phyloP scores from a whole-genome alignment of 2,329 filamentous ascomycete species.

The Purpureocillium takamizusanense region DNA sequence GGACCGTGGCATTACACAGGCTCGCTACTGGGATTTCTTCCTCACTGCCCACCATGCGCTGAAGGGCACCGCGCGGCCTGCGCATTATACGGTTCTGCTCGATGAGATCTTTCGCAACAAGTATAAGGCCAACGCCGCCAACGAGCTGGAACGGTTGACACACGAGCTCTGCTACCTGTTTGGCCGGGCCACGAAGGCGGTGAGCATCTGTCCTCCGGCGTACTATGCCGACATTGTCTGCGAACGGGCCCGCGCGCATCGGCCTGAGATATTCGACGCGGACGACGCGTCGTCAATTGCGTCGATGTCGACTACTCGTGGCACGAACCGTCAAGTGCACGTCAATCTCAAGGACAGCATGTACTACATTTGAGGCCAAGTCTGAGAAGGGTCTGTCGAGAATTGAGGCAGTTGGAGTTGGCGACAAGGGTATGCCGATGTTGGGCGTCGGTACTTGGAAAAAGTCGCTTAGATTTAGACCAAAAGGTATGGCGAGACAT shows the following conservation, averaged over 20 bases:
- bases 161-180: conserved; percentile 78
- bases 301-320: no score
- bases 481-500: background rate
- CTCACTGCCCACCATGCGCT: conserved; percentile 72
- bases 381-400: background rate
- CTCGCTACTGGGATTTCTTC: conserved; percentile 75
- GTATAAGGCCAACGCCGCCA: conserved; percentile 39
- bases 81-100: conserved; percentile 71
- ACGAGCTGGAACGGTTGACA: conserved; percentile 63
- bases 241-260: conserved; percentile 64
- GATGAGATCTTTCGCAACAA: conserved; percentile 55
- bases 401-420: no score
- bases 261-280: conserved; percentile 51
- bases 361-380: conserved; percentile 42
- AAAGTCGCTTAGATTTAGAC: no score
- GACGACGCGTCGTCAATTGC: conserved; percentile 17
- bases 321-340: conserved; percentile 25
- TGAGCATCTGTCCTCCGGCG: conserved; percentile 78
- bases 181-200: conserved; percentile 78
- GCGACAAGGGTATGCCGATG: no score
- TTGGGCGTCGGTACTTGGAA: no score
- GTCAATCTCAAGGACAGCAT: conserved; percentile 34
- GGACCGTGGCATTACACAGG: conserved; percentile 72
- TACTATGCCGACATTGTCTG: conserved; percentile 88
- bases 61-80: conserved; percentile 74